Percentiles rank a stretch among this genome's conserved stretches.
Evolutionary conservation across 768 basidiomycete genomes (phyloP).

Genomic region (Boletus subparvulus): DNA sequence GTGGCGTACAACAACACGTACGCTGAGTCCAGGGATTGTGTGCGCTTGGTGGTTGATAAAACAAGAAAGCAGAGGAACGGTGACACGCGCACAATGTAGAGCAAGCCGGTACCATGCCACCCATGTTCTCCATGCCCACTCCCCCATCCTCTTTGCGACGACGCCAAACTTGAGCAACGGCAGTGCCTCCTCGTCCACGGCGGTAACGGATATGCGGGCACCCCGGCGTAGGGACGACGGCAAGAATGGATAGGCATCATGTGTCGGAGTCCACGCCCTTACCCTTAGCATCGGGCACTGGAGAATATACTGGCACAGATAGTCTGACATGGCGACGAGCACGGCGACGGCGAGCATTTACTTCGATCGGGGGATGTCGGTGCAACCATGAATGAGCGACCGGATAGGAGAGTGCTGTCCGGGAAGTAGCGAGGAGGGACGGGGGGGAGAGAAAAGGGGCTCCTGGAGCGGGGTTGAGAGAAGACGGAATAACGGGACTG

Average conservation of each 20-base stretch:
- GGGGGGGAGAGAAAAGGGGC: background rate
- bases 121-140: constrained; percentile 1
- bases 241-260: constrained; percentile 2
- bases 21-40: no score
- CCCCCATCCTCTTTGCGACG: constrained; percentile 2
- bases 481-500: background rate
- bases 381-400: background rate
- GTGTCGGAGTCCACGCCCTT: constrained; percentile 7
- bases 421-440: no score
- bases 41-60: no score
- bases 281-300: constrained; percentile 11
- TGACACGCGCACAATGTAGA: no score
- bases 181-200: background rate
- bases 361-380: background rate
- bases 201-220: background rate
- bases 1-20: no score
- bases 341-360: constrained; percentile 12
- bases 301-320: background rate
- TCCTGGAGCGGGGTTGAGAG: constrained; percentile 11
- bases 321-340: constrained; percentile 25
- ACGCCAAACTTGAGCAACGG: constrained; percentile 22
- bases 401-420: background rate
- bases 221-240: background rate
- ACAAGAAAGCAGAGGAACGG: no score
- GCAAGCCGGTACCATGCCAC: background rate